These are phyloP conservation scores for Tuber indicum DNA, from an alignment of 495 filamentous ascomycete genomes.

Conservation along the genomic window DNA sequence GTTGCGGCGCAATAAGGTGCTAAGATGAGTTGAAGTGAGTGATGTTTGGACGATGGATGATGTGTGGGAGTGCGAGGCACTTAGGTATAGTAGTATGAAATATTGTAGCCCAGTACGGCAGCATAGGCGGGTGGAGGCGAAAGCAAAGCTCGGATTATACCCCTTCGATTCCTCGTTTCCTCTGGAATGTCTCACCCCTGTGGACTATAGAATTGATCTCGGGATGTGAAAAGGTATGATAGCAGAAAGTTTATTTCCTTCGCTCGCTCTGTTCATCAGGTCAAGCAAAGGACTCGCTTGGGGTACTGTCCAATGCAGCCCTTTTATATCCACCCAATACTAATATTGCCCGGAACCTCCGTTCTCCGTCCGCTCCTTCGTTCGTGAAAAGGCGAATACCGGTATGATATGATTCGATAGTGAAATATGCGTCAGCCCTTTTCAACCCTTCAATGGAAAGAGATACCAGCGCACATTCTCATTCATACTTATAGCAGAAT, in stretches of 20 bases:
- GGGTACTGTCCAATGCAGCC: not conserved
- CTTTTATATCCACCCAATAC: not conserved
- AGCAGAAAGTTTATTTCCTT: not conserved
- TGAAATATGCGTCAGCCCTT: not conserved
- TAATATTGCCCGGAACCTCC: not conserved
- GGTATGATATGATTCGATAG: too few species aligned
- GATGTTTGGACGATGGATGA: not conserved
- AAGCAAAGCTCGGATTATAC: not conserved
- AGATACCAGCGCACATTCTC: not conserved
- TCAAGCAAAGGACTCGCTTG: not conserved
- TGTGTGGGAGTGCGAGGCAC: not conserved
- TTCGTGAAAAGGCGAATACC: not conserved
- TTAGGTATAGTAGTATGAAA: not conserved
- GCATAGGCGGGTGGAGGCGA: not conserved
- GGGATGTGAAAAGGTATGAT: not conserved
- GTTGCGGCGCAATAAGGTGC: not conserved
- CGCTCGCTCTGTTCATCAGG: not conserved
- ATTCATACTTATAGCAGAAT: not conserved
- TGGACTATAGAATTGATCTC: not conserved
- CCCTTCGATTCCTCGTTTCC: not conserved
- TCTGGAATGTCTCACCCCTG: not conserved
- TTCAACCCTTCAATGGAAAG: not conserved
- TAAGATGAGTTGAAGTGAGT: not conserved
- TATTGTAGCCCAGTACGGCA: too few species aligned
- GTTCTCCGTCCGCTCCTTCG: not conserved